Evolutionary conservation across 257 asterid genomes (phyloP), one percentile per base, ranked within the genome.

Genomic region (Gentiana dahurica): DNA sequence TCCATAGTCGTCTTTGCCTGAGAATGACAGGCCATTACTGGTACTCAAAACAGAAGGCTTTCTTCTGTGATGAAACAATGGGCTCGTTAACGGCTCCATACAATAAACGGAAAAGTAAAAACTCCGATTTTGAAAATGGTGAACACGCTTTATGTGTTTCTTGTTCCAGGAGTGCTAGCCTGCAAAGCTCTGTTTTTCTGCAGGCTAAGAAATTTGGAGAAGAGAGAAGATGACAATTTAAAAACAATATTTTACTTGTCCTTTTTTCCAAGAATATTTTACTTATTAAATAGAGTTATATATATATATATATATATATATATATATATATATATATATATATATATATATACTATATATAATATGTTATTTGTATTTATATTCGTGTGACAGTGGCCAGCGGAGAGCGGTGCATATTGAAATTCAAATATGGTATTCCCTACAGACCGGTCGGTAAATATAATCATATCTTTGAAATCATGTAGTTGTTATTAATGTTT

Each of bases 61-160:
- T 32, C 86, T 72, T 33, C 89, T 64, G 73, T 80, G 95, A 37
- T 59, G 65, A 46, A 53, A 53, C 3, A 79, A 78, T 48, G 93
- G 87, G 61, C 81, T 66, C 4, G 91, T 61, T 15, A 83, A 58
- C 35, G 95, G 79, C 76, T 87, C 96, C 96, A 87, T 87, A 65
- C 3, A 38, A 55, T 48, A 13, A 6, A 34, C 8, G 33, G 3
- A 34, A 10, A 41, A 56, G 6, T 8, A 55, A 10, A 64, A 61
- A 32, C 45, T 48, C 8, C 7, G 49, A 35, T 55, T 37, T 54
- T 45, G 46, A 45, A 54, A 32, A 46, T 45, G 4, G 34, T 2
- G 39, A 34, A 50, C 36, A 58, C 60, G 56, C 35, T 34, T 50
- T 12, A 34, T 46, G 43, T 15, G 33, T 55, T 36, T 51, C 54